A percentile compares a stretch with the other conserved stretches of the same genome.
Conservation (phyloP, 257 asterid genomes). For the Solanum pinnatisectum region DNA sequence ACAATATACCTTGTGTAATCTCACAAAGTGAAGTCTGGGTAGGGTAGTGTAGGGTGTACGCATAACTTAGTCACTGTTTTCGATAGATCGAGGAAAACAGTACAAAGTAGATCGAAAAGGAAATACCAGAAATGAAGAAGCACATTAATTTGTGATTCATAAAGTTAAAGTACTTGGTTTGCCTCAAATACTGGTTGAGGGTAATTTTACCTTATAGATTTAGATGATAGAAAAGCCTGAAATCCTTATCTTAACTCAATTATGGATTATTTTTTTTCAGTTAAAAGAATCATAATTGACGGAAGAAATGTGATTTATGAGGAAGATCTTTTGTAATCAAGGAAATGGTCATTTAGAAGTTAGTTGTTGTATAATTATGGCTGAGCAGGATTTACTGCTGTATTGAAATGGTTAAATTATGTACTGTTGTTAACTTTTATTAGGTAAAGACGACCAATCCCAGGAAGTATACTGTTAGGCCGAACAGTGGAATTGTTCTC, state of each 20-base stretch:
- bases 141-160: not conserved
- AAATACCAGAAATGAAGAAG: not conserved
- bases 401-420: not conserved
- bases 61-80: not conserved
- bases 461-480: conserved; percentile 14
- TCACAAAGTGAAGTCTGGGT: not conserved
- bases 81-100: not conserved
- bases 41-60: not conserved
- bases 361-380: not conserved
- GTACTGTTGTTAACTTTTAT: not conserved
- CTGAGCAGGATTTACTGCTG: not conserved
- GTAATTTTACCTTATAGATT: not conserved
- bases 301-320: not conserved
- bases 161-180: not conserved
- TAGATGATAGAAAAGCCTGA: not conserved
- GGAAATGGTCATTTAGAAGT: not conserved
- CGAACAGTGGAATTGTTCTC: conserved; percentile 9
- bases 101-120: not conserved
- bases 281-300: not conserved
- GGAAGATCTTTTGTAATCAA: not conserved
- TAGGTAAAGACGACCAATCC: conserved; percentile 21
- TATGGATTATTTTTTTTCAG: not conserved
- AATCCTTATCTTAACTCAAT: not conserved
- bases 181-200: not conserved
- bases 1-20: not conserved